phyloP scores from a whole-genome alignment of 495 filamentous ascomycete species.

The Trichoderma parareesei region DNA sequence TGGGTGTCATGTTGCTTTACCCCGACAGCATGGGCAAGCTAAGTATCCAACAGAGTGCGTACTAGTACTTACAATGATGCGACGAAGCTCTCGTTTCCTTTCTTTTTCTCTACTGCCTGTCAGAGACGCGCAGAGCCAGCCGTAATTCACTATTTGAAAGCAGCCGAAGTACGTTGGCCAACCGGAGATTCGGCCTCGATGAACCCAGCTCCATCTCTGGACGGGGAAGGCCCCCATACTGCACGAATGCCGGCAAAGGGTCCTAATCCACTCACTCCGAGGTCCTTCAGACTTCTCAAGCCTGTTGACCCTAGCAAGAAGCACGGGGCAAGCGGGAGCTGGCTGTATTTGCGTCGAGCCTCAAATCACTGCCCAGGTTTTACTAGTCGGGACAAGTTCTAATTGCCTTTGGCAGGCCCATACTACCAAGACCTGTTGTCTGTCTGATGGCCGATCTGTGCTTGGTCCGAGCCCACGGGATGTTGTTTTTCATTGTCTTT shows the following conservation, averaged over 20 bases:
- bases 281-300: not conserved
- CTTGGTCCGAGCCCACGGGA: not conserved
- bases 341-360: not conserved
- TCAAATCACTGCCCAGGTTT: not conserved
- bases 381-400: not conserved
- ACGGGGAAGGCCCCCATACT: not conserved
- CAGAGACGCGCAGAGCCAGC: not conserved
- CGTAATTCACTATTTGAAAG: not conserved
- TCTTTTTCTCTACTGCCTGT: not conserved
- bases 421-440: not conserved
- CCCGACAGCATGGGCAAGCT: not conserved
- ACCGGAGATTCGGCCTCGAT: not conserved
- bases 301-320: not conserved
- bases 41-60: not conserved
- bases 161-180: not conserved
- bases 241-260: not conserved
- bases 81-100: not conserved
- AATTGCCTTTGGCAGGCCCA: not conserved
- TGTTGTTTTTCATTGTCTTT: not conserved
- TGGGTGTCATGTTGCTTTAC: no score
- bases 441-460: slow-evolving; percentile 5
- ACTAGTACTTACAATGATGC: not conserved
- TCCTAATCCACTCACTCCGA: not conserved
- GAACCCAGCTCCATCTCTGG: not conserved
- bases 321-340: not conserved